A percentile compares a stretch with the other conserved stretches of the same genome.
phyloP scores from a whole-genome alignment of 2,329 filamentous ascomycete genomes.

The Zopfia rhizophila region DNA sequence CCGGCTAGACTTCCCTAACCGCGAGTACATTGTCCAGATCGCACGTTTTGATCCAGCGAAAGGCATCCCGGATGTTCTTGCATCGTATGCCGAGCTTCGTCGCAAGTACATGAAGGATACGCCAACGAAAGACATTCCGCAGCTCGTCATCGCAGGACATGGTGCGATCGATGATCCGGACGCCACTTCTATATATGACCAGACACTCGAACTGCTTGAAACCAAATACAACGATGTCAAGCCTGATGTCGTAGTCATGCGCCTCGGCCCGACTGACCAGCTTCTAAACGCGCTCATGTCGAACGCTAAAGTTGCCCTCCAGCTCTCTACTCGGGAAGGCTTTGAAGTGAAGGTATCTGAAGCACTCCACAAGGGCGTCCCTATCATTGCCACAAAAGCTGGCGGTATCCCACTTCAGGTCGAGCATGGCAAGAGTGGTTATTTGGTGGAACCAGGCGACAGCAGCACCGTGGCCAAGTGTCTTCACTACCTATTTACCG shows the following conservation, averaged over 20 bases:
- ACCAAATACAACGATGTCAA: conserved; percentile 60
- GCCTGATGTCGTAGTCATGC: conserved; percentile 76
- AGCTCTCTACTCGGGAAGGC: conserved; percentile 83
- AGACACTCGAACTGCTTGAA: conserved; percentile 75
- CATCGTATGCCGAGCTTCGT: conserved; percentile 78
- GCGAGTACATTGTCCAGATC: conserved; percentile 81
- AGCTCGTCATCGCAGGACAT: conserved; percentile 81
- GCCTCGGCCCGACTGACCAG: conserved; percentile 81
- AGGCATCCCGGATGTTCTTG: conserved; percentile 80
- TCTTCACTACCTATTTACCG: conserved; percentile 72
- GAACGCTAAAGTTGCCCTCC: conserved; percentile 77
- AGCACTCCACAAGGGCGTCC: conserved; percentile 81
- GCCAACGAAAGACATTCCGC: conserved; percentile 65
- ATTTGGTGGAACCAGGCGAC: conserved; percentile 77
- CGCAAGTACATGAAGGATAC: conserved; percentile 66
- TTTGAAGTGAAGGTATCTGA: conserved; percentile 91
- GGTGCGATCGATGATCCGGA: conserved; percentile 85
- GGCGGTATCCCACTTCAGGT: conserved; percentile 87
- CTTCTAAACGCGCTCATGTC: conserved; percentile 80
- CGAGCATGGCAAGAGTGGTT: conserved; percentile 76
- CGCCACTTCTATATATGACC: conserved; percentile 75
- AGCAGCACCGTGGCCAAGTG: conserved; percentile 74
- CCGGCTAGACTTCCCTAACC: conserved; percentile 67
- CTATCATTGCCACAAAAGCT: conserved; percentile 77
- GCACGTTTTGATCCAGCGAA: conserved; percentile 87